phyloP scores from a whole-genome alignment of 768 basidiomycete genomes.

The Sistotremastrum niveocremeum region DNA sequence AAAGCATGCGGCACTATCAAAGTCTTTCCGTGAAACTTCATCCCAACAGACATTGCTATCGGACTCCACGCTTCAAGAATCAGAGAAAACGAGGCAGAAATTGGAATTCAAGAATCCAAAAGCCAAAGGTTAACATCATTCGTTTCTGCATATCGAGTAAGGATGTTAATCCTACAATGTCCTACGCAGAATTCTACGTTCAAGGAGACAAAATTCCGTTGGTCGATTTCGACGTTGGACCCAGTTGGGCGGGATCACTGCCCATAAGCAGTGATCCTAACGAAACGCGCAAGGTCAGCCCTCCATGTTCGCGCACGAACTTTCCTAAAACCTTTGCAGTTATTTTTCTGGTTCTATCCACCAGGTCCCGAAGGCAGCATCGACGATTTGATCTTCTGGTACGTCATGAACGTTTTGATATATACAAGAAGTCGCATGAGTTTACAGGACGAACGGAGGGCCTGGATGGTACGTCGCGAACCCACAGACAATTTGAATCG shows the following conservation, averaged over 20 bases:
- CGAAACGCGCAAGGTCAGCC: slow-evolving; percentile 37
- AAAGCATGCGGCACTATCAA: no score
- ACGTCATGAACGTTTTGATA: background rate
- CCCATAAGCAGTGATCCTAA: slow-evolving; percentile 16
- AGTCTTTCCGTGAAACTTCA: no score
- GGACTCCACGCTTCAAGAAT: no score
- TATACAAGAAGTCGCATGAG: background rate
- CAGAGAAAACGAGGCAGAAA: no score
- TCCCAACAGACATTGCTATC: no score
- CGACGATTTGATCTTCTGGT: slow-evolving; percentile 34
- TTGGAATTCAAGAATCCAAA: no score
- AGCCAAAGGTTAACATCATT: no score
- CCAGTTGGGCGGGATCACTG: slow-evolving; percentile 17
- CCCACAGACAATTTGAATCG: no score
- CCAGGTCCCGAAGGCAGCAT: slow-evolving; percentile 57
- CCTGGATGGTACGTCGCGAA: slow-evolving; percentile 63
- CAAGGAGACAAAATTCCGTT: no score
- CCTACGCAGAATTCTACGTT: no score
- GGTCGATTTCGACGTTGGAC: slow-evolving; percentile 24
- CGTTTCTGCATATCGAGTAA: no score
- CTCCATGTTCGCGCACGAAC: slow-evolving; percentile 1
- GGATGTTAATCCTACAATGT: no score
- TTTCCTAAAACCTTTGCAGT: slow-evolving; percentile 20
- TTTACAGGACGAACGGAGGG: slow-evolving; percentile 55
- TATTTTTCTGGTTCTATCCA: slow-evolving; percentile 81